phyloP scores from a whole-genome alignment of 1,284 basidiomycete genomes.

The Boletellus deceptivus region DNA sequence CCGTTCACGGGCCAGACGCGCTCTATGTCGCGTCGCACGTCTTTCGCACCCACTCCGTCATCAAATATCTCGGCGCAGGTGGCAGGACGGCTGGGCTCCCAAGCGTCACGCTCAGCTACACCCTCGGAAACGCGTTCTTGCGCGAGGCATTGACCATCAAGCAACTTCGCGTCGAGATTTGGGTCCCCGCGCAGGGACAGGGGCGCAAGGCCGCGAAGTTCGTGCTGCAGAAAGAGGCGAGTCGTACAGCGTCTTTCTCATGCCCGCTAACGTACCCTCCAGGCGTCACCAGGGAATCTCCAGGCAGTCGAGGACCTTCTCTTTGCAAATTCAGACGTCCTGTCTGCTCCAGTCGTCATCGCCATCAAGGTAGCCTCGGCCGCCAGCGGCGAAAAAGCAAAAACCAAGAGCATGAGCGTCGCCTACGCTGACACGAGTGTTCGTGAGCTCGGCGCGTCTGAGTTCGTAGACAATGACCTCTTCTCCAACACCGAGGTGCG shows the following conservation, averaged over 20 bases:
- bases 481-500: slow-evolving; percentile 93
- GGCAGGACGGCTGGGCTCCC: slow-evolving; percentile 62
- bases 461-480: slow-evolving; percentile 93
- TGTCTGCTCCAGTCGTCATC: slow-evolving; percentile 88
- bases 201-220: slow-evolving; percentile 78
- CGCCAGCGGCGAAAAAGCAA: slow-evolving; percentile 49
- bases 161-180: slow-evolving; percentile 96
- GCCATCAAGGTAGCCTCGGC: slow-evolving; percentile 76
- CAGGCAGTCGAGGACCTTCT: slow-evolving; percentile 93
- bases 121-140: slow-evolving; percentile 84
- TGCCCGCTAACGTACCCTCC: slow-evolving; percentile 10
- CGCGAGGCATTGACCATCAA: slow-evolving; percentile 88
- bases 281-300: slow-evolving; percentile 95
- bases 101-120: slow-evolving; percentile 75
- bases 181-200: slow-evolving; percentile 69
- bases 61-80: slow-evolving; percentile 76
- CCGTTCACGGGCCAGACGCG: slow-evolving; percentile 88
- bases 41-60: slow-evolving; percentile 81
- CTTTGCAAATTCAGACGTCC: slow-evolving; percentile 81
- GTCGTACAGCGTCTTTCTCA: neutral
- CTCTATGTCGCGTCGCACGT: slow-evolving; percentile 83
- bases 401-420: slow-evolving; percentile 62
- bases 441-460: slow-evolving; percentile 73
- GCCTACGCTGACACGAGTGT: slow-evolving; percentile 79
- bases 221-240: slow-evolving; percentile 75